Conservation (phyloP, 768 basidiomycete species). For the Suillus subluteus region DNA sequence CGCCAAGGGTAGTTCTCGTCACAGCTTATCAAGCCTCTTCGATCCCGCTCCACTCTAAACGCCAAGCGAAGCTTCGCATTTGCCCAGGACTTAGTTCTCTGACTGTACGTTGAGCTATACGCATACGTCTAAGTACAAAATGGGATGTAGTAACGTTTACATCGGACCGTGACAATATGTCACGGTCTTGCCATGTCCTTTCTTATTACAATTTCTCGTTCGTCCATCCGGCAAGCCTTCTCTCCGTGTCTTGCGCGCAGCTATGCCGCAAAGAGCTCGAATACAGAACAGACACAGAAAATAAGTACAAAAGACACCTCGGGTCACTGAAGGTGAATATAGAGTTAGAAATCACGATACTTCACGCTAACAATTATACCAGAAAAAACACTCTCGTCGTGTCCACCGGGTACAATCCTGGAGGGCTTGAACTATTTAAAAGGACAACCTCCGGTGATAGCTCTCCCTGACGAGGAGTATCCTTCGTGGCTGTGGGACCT, state of each 20-base stretch:
- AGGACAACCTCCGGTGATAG: conserved; percentile 75
- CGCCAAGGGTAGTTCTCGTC: conserved; percentile 7
- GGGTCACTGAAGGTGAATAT: conserved; percentile 21
- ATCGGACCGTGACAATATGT: neutral
- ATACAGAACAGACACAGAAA: conserved; percentile 7
- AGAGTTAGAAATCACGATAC: neutral
- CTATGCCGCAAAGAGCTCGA: conserved; percentile 17
- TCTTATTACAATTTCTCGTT: conserved; percentile 18
- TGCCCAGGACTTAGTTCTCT: neutral
- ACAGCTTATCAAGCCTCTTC: neutral
- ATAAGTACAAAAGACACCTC: conserved; percentile 11
- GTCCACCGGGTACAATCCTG: conserved; percentile 73
- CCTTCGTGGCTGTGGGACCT: conserved; percentile 90
- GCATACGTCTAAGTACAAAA: no score
- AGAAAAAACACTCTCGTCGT: conserved; percentile 56
- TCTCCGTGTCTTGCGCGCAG: conserved; percentile 18
- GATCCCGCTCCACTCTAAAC: neutral
- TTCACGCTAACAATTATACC: conserved; percentile 6
- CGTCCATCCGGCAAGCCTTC: conserved; percentile 17
- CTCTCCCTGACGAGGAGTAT: conserved; percentile 81
- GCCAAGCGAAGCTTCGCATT: neutral
- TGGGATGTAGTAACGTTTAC: no score
- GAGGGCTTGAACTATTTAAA: conserved; percentile 85
- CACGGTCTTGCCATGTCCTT: conserved; percentile 22
- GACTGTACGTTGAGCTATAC: no score